Base-by-base conservation (phyloP, 805 yeast species). In the Ogataea salicorniae region DNA sequence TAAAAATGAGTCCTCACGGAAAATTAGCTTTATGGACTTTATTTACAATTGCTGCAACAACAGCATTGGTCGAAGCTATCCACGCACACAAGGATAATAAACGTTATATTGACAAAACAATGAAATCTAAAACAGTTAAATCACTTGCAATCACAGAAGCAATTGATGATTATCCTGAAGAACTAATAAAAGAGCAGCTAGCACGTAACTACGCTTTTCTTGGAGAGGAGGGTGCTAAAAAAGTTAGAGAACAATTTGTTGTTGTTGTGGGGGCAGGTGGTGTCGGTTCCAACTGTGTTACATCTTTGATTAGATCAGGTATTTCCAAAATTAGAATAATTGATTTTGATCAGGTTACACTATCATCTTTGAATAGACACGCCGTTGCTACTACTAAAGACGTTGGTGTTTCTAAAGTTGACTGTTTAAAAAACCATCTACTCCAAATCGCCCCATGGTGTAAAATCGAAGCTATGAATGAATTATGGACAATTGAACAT, bases 201-300 rank as follows among this genome's bases (percentile, higher is more conserved):
- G 96, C 98, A 0, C 74, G 99, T 52, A 94, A 92, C 70, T 85
- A 87, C 62, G 97, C 96, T 1, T 94, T 94, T 62, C 72, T 94
- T 26, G 89, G 96, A 13, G 87, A 86, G 44, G 86, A 83, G 18
- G 98, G 97, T 1, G 82, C 90, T 79, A 65, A 68, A 17, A 80
- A 79, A 49, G 78, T 94, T 16, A 80, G 96, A 46, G 67, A 74
- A 13, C 84, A 88, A 59, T 75, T 79, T 47, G 77, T 91, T 2
- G 86, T 89, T 2, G 86, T 92, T 15, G 82, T 80, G 31, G 99
- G 99, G 31, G 94, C 92, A 16, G 99, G 99, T 49, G 99, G 99
- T 49, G 99, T 94, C 37, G 99, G 99, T 2, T 91, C 97, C 0
- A 91, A 97, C 92, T 96, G 84, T 22, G 83, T 86, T 13, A 84